A percentile compares a stretch with the other conserved stretches of the same genome.
Conservation (phyloP, 129 eudicot genomes). For the Arctium lappa region DNA sequence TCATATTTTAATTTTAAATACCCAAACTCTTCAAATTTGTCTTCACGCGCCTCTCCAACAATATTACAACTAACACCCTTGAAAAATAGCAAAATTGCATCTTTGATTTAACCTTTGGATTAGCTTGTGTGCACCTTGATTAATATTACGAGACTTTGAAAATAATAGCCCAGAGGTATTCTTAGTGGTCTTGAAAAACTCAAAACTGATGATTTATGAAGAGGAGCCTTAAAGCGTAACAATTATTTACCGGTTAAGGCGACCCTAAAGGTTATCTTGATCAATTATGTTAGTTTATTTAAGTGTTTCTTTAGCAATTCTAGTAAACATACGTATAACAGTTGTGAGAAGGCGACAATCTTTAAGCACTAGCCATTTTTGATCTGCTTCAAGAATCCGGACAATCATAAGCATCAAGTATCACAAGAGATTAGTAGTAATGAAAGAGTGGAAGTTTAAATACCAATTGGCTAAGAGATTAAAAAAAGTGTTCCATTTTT, state of each 20-base stretch:
- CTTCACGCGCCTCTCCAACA: background rate
- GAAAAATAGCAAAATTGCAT: background rate
- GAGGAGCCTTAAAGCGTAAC: background rate
- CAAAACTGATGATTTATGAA: background rate
- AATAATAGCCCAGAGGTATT: too few relatives aligned
- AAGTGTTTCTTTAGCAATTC: background rate
- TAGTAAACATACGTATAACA: background rate
- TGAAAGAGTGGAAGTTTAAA: too few relatives aligned
- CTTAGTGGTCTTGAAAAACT: background rate
- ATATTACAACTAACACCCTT: background rate
- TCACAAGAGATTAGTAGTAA: background rate
- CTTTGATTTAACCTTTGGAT: too few relatives aligned
- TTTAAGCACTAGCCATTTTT: background rate
- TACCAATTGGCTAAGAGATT: background rate
- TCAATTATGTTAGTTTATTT: background rate
- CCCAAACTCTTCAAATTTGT: background rate
- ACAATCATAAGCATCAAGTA: background rate
- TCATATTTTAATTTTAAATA: slow-evolving; percentile 10
- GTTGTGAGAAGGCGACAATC: background rate
- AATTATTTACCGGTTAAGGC: background rate
- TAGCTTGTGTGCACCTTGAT: too few relatives aligned
- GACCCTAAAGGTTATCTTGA: background rate
- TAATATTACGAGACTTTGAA: background rate
- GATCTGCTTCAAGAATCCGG: background rate
- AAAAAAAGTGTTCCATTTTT: background rate